These are phyloP conservation scores for Colletotrichum costaricense DNA, from an alignment of 2,329 filamentous ascomycete genomes.

Conservation along the genomic window DNA sequence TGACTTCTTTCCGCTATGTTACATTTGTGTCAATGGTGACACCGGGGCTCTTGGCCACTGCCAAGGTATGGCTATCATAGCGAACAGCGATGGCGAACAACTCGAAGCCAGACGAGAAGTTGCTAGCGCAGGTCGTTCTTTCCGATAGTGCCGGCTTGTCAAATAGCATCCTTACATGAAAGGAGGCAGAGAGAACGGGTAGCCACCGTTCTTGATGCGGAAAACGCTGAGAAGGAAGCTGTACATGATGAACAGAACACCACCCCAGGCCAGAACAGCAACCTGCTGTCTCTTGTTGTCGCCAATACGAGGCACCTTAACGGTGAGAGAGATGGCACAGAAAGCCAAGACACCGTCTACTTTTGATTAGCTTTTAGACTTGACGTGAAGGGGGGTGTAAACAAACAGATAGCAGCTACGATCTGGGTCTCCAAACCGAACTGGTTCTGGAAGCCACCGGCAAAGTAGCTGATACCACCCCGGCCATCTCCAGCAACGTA, in stretches of 20 bases:
- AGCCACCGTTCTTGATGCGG: conserved; percentile 92
- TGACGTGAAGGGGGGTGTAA: conserved; percentile 12
- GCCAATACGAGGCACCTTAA: conserved; percentile 91
- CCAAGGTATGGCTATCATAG: background rate
- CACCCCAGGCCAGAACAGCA: conserved; percentile 83
- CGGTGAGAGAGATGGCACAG: conserved; percentile 87
- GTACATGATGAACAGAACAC: conserved; percentile 83
- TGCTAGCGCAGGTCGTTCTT: background rate
- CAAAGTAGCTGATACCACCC: conserved; percentile 91
- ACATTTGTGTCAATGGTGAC: conserved; percentile 14
- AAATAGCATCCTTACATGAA: conserved; percentile 68
- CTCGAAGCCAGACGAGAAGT: background rate
- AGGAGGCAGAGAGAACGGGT: conserved; percentile 93
- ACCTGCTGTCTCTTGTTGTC: conserved; percentile 83
- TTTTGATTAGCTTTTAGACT: conserved; percentile 57
- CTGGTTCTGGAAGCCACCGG: conserved; percentile 91
- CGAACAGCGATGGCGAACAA: background rate
- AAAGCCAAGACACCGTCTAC: conserved; percentile 80
- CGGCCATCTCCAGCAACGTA: conserved; percentile 88
- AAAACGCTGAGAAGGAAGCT: conserved; percentile 96
- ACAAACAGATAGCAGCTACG: conserved; percentile 91
- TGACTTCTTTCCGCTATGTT: conserved; percentile 12
- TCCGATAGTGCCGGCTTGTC: background rate
- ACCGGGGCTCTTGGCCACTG: background rate
- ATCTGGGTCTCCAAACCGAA: conserved; percentile 96